These are phyloP conservation scores for Citrullus mucosospermus DNA, from an alignment of 306 rosid genomes.

Conservation along the genomic window DNA sequence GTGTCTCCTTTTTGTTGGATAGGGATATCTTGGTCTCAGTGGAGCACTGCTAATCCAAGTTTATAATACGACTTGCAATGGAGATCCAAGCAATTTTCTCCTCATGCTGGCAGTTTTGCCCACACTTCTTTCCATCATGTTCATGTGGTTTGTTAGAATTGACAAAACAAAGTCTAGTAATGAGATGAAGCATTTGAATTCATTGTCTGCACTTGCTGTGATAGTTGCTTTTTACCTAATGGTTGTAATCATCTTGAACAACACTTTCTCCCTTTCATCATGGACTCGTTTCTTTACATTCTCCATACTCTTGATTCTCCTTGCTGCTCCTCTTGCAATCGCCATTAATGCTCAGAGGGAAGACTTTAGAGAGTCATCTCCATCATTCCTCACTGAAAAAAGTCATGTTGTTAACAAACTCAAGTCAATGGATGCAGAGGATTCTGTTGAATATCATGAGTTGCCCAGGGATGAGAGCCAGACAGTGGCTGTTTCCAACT, in stretches of 20 bases:
- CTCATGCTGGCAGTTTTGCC: slow-evolving; percentile 69
- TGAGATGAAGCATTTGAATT: slow-evolving; percentile 55
- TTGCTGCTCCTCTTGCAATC: slow-evolving; percentile 52
- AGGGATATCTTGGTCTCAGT: slow-evolving; percentile 89
- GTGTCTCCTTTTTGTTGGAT: slow-evolving; percentile 9
- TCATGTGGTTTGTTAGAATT: slow-evolving; percentile 61
- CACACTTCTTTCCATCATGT: slow-evolving; percentile 24
- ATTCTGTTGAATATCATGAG: slow-evolving; percentile 25
- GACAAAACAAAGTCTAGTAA: slow-evolving; percentile 21
- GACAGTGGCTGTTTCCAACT: slow-evolving; percentile 13
- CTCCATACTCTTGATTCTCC: slow-evolving; percentile 35
- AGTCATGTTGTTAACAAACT: slow-evolving; percentile 9
- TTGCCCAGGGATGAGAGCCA: slow-evolving; percentile 27
- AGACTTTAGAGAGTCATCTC: slow-evolving; percentile 11
- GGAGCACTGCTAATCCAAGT: slow-evolving; percentile 75
- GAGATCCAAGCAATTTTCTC: slow-evolving; percentile 52
- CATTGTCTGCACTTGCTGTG: slow-evolving; percentile 41
- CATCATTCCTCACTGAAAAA: slow-evolving; percentile 6
- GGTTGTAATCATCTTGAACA: slow-evolving; percentile 40
- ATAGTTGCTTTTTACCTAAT: slow-evolving; percentile 52
- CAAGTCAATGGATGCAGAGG: slow-evolving; percentile 4
- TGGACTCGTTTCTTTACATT: slow-evolving; percentile 30
- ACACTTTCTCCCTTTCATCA: slow-evolving; percentile 28
- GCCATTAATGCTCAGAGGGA: slow-evolving; percentile 43
- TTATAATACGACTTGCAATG: slow-evolving; percentile 38